Base-by-base conservation (phyloP, 2,329 filamentous ascomycete genomes). In the Cladobotryum mycophilum region DNA sequence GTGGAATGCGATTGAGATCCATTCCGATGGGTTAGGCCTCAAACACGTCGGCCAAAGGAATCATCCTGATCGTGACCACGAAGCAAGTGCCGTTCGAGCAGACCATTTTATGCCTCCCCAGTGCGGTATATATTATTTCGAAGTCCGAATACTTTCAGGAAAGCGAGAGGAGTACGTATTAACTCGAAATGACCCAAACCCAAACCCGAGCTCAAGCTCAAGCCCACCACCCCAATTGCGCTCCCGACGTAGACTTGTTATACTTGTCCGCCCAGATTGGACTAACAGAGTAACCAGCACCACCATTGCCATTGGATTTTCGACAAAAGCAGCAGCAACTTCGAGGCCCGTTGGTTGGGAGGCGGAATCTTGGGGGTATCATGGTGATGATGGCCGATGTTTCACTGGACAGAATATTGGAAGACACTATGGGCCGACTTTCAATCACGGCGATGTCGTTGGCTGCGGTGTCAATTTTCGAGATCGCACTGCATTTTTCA, bases 111-210 rank as follows among this genome's bases (percentile, higher is more conserved):
- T 97, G 82, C 90, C 93, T 4, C 78, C 83, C 35, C 86, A 95
- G 62, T 93, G 88, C 58, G 93, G 93, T 2, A 85, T 99, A 53
- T 99, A 96, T 68, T 99, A 99, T 67, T 99, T 84, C 63, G 93
- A 99, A 65, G 76, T 86, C 20, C 70, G 70, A 14, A 72, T 82
- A 44, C 52, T 78, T 22, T 69, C 72, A 14, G 74, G 70, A 47
- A 78, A 75, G 61, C 69, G 70, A 55, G 76, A 80, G 41, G 79
- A 82, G 78, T 82, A 70, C 48, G 78, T 76, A 9, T 40, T 48
- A 17, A 30, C 25, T 30, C 8, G 25, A 30, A 30, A 30, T 8
- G 25, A 30, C 25, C 25, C 25, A 30, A 30, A 2, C 25, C 25
- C 25, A 30, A 8, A 12, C 4, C 22, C 8, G 11, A 12, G 20